Base-by-base conservation (phyloP, 2,329 filamentous ascomycete genomes). In the Fusarium sp. region DNA sequence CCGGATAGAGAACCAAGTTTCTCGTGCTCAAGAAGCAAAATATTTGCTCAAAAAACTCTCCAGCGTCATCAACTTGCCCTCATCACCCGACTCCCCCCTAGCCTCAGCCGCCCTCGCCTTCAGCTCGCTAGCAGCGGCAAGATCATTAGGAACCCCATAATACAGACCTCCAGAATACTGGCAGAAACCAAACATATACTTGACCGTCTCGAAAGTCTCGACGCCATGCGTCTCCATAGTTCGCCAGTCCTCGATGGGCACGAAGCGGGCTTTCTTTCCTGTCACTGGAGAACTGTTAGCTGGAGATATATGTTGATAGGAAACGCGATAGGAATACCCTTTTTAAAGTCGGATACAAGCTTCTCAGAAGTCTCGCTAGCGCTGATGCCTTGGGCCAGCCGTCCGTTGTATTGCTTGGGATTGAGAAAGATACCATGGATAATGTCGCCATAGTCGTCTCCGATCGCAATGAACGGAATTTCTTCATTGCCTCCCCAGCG, bases 341-440 rank as follows among this genome's bases (percentile, higher is more conserved):
- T 73, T 45, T 75, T 66, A 59, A 79, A 80, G 1, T 58, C 68
- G 3, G 65, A 57, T 0, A 74, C 65, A 5, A 76, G 50, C 13
- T 74, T 55, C 2, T 73, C 71, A 6, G 75, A 69, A 1, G 71
- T 73, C 7, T 59, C 58, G 8, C 75, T 71, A 22, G 73, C 65
- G 57, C 79, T 80, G 38, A 77, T 68, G 1, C 72, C 77, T 12
- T 80, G 78, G 0, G 80, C 60, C 1, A 78, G 63, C 5, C 60
- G 64, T 2, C 75, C 73, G 56, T 75, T 74, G 68, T 76, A 78
- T 35, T 72, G 71, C 40, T 69, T 69, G 0, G 79, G 78, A 11
- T 75, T 70, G 7, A 81, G 70, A 15, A 81, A 76, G 4, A 80
- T 70, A 3, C 78, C 79, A 26, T 82, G 79, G 10, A 81, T 75